Evolutionary conservation across 2,329 filamentous ascomycete genomes (phyloP), one percentile per base, ranked within the genome.

Genomic region (Colletotrichum sp.): DNA sequence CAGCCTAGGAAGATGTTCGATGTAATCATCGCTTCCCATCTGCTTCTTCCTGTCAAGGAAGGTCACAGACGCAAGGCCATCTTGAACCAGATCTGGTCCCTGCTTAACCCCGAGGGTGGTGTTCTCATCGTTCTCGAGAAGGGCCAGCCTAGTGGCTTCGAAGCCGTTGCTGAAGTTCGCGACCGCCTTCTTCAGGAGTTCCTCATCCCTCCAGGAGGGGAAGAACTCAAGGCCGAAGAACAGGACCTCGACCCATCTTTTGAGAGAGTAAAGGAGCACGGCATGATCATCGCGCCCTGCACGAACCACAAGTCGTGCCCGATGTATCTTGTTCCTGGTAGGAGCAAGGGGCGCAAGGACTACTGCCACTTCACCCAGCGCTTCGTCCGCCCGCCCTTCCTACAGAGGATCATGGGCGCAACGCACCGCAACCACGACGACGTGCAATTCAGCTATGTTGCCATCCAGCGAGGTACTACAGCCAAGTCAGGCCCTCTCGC

Each of bases 361-460:
- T 97, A 94, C 82, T 99, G 97, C 84, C 94, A 94, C 83, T 99
- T 99, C 84, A 91, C 89, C 77, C 97, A 99, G 85, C 92, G 97
- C 63, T 99, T 95, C 82, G 94, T 96, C 67, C 92, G 96, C 0
- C 97, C 97, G 1, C 87, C 88, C 0, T 98, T 96, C 83, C 89
- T 98, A 71, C 95, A 98, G 82, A 90, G 90, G 63, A 90, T 99
- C 63, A 87, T 98, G 24, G 91, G 92, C 21, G 92, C 91, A 28
- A 87, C 87, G 8, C 90, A 93, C 79, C 91, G 91, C 78, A 98
- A 98, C 82, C 94, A 98, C 81, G 96, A 98, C 82, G 96, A 99
- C 81, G 90, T 98, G 16, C 91, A 95, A 80, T 99, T 96, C 85
- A 98, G 95, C 82, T 99, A 98, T 83, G 82, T 99, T 16, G 94